Base-by-base conservation (phyloP, 2,329 filamentous ascomycete genomes). In the Bimuria novae-zelandiae region DNA sequence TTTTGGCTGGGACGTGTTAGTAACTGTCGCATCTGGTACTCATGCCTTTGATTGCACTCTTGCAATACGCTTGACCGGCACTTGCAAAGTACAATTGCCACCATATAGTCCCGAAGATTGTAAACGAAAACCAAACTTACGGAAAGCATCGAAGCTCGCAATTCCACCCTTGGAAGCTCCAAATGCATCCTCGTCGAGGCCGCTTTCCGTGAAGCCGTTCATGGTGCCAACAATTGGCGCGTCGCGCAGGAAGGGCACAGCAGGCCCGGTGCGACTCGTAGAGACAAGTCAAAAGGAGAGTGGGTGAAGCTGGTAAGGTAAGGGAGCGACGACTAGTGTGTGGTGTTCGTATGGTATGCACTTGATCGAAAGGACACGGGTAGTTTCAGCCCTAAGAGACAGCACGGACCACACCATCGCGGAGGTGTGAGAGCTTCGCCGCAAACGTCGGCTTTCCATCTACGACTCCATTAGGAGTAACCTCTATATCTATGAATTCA, bases 91-190 rank as follows among this genome's bases (percentile, higher is more conserved):
- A 7, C 14, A 27, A 36, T 22, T 32, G 7, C 19, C 17, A 12
- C 8, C 7, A 5, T 16, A 27, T 25, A 36, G 22, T 17, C 3
- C n/a, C 14, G 40, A 33, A 46, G n/a, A 39, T 33, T 64, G 23
- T 3, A 25, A 21, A 23, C 8, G 35, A 27, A 39, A 21, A n/a
- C n/a, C 17, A 16, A 8, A 82, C 89, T 71, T 84, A 96, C 92
- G 93, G 75, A 99, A 99, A 61, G 92, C 93, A 80, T 99, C 94
- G 76, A 99, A 99, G 54, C 93, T 92, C 75, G 87, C 88, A 52
- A 81, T 76, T 53, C 81, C 66, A 51, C 84, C 82, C 52, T 80
- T 81, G 71, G 88, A 87, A 64, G 90, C 87, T 68, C 84, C 89
- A 77, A 96, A 96, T 59, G 84, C 79, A 73, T 89, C 88, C 67